A percentile compares a stretch with the other conserved stretches of the same genome.
Conservation (phyloP, 352 stramenopile genomes). For the Globisporangium paddicum region DNA sequence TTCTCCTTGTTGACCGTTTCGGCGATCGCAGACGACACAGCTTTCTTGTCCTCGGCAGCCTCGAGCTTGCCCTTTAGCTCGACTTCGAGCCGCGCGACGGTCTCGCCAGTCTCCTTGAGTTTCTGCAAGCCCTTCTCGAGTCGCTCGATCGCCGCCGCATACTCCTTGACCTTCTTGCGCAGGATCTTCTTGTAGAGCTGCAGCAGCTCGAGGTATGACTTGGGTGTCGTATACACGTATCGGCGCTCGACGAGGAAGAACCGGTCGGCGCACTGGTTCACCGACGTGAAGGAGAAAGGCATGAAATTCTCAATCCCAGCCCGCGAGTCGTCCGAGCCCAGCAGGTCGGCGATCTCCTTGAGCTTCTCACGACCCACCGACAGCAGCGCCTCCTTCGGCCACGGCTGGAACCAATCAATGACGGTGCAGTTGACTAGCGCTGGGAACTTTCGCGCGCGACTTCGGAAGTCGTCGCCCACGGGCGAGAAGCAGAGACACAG, state of each 20-base stretch:
- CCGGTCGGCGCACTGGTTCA: slow-evolving; percentile 89
- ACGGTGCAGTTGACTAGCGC: slow-evolving; percentile 95
- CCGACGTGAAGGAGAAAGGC: slow-evolving; percentile 93
- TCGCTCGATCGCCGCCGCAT: slow-evolving; percentile 86
- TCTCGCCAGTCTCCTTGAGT: slow-evolving; percentile 91
- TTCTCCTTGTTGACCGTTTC: slow-evolving; percentile 96
- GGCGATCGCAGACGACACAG: slow-evolving; percentile 91
- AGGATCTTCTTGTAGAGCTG: slow-evolving; percentile 94
- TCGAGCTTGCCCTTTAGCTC: slow-evolving; percentile 95
- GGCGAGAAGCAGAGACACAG: slow-evolving; percentile 94
- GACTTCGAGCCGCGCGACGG: slow-evolving; percentile 90
- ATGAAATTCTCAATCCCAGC: slow-evolving; percentile 94
- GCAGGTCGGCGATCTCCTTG: slow-evolving; percentile 76
- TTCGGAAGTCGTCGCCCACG: slow-evolving; percentile 94
- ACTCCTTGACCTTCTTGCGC: slow-evolving; percentile 89
- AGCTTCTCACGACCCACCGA: slow-evolving; percentile 88
- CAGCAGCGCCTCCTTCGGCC: slow-evolving; percentile 91
- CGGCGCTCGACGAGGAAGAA: slow-evolving; percentile 90
- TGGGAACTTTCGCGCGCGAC: slow-evolving; percentile 92
- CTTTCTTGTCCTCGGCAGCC: slow-evolving; percentile 95
- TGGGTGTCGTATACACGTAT: slow-evolving; percentile 94
- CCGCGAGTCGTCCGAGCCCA: slow-evolving; percentile 78
- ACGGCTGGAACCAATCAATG: slow-evolving; percentile 95
- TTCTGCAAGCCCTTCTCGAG: slow-evolving; percentile 92
- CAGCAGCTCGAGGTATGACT: slow-evolving; percentile 94